These are phyloP conservation scores for Fusarium verrucosum DNA, from an alignment of 2,329 filamentous ascomycete genomes.

Conservation along the genomic window DNA sequence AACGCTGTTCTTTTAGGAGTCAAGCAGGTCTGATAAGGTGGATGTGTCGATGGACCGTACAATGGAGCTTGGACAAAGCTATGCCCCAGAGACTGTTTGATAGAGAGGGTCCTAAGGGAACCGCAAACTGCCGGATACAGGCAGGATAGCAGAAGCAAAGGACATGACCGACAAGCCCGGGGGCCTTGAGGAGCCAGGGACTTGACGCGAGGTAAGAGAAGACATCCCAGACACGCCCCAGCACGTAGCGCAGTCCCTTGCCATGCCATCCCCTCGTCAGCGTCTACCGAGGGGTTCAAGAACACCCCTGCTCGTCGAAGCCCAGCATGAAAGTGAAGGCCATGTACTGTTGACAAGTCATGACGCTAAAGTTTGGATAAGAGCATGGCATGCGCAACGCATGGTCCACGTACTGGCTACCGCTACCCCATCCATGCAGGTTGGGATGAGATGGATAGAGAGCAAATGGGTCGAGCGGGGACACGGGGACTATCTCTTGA, in stretches of 20 bases:
- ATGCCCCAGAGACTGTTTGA: slow-evolving; percentile 40
- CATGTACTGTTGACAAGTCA: slow-evolving; percentile 45
- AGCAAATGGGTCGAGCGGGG: slow-evolving; percentile 45
- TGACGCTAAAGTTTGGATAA: slow-evolving; percentile 37
- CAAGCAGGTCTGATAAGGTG: slow-evolving; percentile 38
- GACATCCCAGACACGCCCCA: slow-evolving; percentile 43
- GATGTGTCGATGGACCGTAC: slow-evolving; percentile 34
- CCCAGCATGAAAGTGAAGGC: slow-evolving; percentile 34
- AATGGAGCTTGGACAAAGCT: slow-evolving; percentile 43
- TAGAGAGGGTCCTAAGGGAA: slow-evolving; percentile 38
- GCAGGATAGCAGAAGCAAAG: slow-evolving; percentile 32
- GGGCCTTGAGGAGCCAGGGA: slow-evolving; percentile 34
- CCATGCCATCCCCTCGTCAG: slow-evolving; percentile 44
- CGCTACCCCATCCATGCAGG: slow-evolving; percentile 25
- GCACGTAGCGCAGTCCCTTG: slow-evolving; percentile 37
- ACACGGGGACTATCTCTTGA: slow-evolving; percentile 45
- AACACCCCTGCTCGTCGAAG: slow-evolving; percentile 38
- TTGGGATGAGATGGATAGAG: slow-evolving; percentile 43
- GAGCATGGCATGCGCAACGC: slow-evolving; percentile 34
- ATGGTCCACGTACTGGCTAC: slow-evolving; percentile 41
- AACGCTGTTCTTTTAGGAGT: slow-evolving; percentile 32
- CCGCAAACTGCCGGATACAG: slow-evolving; percentile 44
- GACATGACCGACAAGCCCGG: slow-evolving; percentile 32
- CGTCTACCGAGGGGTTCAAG: slow-evolving; percentile 49
- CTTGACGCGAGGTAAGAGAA: slow-evolving; percentile 41